A percentile compares a stretch with the other conserved stretches of the same genome.
Evolutionary conservation across 164 flowering plant species (phyloP).

Genomic region (Brasenia schreberi): DNA sequence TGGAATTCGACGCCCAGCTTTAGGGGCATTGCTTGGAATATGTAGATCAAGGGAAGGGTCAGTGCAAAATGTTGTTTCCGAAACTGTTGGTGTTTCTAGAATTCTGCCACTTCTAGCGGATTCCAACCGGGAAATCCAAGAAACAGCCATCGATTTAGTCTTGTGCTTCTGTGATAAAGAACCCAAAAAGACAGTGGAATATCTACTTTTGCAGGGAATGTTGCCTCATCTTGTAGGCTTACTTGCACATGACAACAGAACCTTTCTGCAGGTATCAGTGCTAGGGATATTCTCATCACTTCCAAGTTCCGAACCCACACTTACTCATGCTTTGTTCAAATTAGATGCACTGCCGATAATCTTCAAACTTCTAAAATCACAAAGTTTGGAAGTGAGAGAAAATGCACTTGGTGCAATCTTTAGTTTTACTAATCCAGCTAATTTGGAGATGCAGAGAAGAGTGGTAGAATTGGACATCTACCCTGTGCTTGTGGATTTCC

Average conservation of each 20-base stretch:
- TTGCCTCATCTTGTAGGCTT: constrained; percentile 38
- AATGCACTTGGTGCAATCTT: constrained; percentile 57
- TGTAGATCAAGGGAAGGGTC: constrained; percentile 33
- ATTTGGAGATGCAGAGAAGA: constrained; percentile 30
- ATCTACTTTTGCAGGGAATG: constrained; percentile 40
- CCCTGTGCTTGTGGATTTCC: constrained; percentile 37
- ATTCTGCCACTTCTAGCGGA: constrained; percentile 54
- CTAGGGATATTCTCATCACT: constrained; percentile 54
- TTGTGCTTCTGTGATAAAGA: constrained; percentile 48
- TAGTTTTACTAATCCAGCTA: constrained; percentile 52
- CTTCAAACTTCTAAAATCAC: constrained; percentile 28
- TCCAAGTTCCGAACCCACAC: constrained; percentile 45
- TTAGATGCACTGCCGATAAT: constrained; percentile 33
- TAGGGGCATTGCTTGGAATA: constrained; percentile 35
- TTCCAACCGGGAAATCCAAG: constrained; percentile 38
- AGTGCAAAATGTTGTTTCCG: constrained; percentile 38
- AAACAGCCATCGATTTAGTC: constrained; percentile 35
- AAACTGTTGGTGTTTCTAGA: constrained; percentile 33
- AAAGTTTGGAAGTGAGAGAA: constrained; percentile 49
- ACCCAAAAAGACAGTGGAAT: constrained; percentile 41
- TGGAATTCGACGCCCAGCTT: constrained; percentile 28
- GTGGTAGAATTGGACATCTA: constrained; percentile 39
- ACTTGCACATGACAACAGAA: constrained; percentile 35
- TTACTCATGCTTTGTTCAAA: constrained; percentile 36
- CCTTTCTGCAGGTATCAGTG: constrained; percentile 44